Conservation (phyloP, 306 rosid species). For the Lablab purpureus region DNA sequence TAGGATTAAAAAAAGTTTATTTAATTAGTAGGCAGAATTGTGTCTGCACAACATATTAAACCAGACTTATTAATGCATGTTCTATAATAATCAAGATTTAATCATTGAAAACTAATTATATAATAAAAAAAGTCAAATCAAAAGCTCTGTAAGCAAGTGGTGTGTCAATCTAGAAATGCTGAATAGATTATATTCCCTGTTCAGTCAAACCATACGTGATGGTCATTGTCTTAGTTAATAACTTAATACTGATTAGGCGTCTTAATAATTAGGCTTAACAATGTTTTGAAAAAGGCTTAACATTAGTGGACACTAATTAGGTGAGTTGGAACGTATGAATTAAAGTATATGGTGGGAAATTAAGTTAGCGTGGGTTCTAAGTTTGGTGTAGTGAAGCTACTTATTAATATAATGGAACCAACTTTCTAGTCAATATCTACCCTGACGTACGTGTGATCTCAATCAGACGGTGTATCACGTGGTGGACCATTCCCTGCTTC, state of each 20-base stretch:
- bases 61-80: background rate
- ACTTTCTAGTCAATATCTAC: conserved; percentile 13
- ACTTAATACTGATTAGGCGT: background rate
- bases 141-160: conserved; percentile 11
- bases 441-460: conserved; percentile 26
- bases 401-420: conserved; percentile 10
- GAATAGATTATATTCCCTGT: conserved; percentile 28
- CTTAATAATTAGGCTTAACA: background rate
- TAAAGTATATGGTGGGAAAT: background rate
- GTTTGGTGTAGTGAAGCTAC: conserved; percentile 25
- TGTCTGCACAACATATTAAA: conserved; percentile 21
- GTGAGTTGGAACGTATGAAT: background rate
- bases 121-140: conserved; percentile 44
- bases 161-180: conserved; percentile 37
- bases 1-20: background rate
- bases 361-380: conserved; percentile 1
- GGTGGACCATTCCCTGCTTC: conserved; percentile 54
- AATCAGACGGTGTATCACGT: conserved; percentile 46
- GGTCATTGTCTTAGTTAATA: conserved; percentile 10
- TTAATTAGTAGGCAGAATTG: background rate
- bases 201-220: conserved; percentile 26
- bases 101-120: no score
- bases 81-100: background rate
- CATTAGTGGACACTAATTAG: background rate
- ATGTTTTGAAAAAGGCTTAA: conserved; percentile 20